Base-by-base conservation (phyloP, 129 eudicot genomes). In the Chrysanthemum makinoi region DNA sequence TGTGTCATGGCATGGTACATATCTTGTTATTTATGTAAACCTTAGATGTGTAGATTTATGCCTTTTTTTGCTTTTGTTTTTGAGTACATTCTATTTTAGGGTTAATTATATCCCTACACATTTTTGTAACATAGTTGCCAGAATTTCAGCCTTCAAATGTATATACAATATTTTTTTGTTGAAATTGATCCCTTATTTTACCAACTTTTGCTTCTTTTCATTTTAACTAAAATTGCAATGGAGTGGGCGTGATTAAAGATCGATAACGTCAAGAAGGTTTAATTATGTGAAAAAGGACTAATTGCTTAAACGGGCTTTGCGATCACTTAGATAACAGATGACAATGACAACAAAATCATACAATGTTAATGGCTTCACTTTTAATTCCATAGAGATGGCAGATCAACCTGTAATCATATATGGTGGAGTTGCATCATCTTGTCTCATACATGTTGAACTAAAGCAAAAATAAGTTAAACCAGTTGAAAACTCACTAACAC, bases 11-110 rank as follows among this genome's bases (percentile, higher is more conserved):
- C 81, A 30, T 83, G 79, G 87, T 83, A 79, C 77, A 83, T 75
- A 83, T 70, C 68, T 75, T 65, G 70, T 69, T 62, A 57, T 59
- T 73, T 62, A 72, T 77, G 47, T 54, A 56, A 56, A 59, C 65
- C 64, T 65, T 78, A 68, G 75, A 64, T 69, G 71, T 82, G 83
- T 82, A 78, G 74, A 82, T 71, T 72, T 79, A 81, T 72, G 79
- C 53, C 35, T 66, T 75, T 75, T 75, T 59, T 72, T 59, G 16
- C 16, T 19, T 52, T 77, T 50, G 16, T 44, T 63, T 43, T 52
- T 49, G 64, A 28, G 50, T 66, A 50, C 15, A 33, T 55, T 63
- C 7, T 73, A 6, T 68, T 46, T 18, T 47, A 75, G 65, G 80
- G 65, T 67, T 67, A 50, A 54, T 50, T 67, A 3, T 13, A 7